Evolutionary conservation across 257 asterid genomes (phyloP), one percentile per base, ranked within the genome.

Genomic region (Capsicum pubescens): DNA sequence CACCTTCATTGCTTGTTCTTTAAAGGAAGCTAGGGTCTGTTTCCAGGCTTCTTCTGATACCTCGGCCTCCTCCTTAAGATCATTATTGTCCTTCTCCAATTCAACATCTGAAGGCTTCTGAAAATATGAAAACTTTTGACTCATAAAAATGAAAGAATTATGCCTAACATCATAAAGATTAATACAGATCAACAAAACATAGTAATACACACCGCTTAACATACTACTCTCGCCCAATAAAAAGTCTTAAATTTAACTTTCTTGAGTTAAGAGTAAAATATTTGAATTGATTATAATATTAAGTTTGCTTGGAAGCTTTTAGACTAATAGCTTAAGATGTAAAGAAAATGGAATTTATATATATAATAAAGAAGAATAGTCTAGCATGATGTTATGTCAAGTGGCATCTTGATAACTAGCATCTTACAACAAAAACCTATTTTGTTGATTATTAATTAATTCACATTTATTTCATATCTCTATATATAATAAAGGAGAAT

Each of bases 11-110:
- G 97, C 93, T 84, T 94, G 98, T 77, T 93, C 95, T 89, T 91
- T 95, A 79, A 95, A 93, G 60, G 94, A 85, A 57, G 90, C 89
- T 55, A 95, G 91, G 39, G 95, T 85, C 91, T 92, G 91, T 88
- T 92, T 90, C 98, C 97, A 95, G 70, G 93, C 95, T 87, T 89
- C 97, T 79, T 93, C 88, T 13, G 93, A 86, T 68, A 88, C 95
- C 84, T 87, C 92, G 72, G 88, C 84, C 86, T 69, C 90, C 78
- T 15, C 86, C 90, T 91, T 87, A 69, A 85, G 83, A 85, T 84
- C 91, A 80, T 84, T 89, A 81, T 80, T 63, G 72, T 89, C 95
- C 85, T 91, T 85, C 48, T 90, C 95, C 79, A 90, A 82, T 32
- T 90, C 91, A 84, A 90, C 55, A 84, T 93, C 97, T 13, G 92